These are phyloP conservation scores for Ophiocordyceps robertsii DNA, from an alignment of 2,329 filamentous ascomycete species.

Conservation along the genomic window DNA sequence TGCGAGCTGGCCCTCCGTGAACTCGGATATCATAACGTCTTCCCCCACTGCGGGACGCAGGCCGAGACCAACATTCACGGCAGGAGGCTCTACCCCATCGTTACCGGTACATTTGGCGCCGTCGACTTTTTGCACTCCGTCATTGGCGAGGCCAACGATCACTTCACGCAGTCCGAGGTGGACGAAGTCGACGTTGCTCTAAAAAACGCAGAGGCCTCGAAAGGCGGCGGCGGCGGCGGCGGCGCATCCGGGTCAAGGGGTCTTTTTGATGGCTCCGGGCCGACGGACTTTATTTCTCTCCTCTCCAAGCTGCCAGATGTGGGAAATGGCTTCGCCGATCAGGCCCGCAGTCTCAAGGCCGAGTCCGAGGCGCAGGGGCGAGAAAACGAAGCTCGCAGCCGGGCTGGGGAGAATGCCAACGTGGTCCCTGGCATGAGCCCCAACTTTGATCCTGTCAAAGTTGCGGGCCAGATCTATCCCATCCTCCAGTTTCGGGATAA, in stretches of 20 bases:
- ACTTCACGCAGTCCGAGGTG: slow-evolving; percentile 75
- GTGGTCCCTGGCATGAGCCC: slow-evolving; percentile 62
- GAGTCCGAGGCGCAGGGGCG: slow-evolving; percentile 50
- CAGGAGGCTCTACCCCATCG: slow-evolving; percentile 56
- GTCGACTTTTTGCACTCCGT: slow-evolving; percentile 79
- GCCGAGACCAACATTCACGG: slow-evolving; percentile 52
- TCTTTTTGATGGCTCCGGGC: slow-evolving; percentile 25
- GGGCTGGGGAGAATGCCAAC: slow-evolving; percentile 33
- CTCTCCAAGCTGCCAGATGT: slow-evolving; percentile 62
- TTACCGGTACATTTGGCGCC: slow-evolving; percentile 63
- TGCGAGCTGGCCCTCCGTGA: slow-evolving; percentile 65
- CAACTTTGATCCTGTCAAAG: slow-evolving; percentile 66
- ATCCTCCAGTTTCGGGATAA: slow-evolving; percentile 90
- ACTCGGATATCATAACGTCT: slow-evolving; percentile 68
- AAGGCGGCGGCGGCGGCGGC: slow-evolving; percentile 16
- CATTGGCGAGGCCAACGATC: slow-evolving; percentile 63
- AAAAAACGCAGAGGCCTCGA: slow-evolving; percentile 48
- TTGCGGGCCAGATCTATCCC: slow-evolving; percentile 75
- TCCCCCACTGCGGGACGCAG: slow-evolving; percentile 56
- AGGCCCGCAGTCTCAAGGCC: slow-evolving; percentile 50
- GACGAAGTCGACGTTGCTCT: slow-evolving; percentile 68
- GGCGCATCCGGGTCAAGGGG: slow-evolving; percentile 21
- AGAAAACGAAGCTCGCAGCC: slow-evolving; percentile 29
- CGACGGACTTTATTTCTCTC: slow-evolving; percentile 54
- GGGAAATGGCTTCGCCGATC: slow-evolving; percentile 50